phyloP scores from a whole-genome alignment of 2,329 filamentous ascomycete genomes.

The Colletotrichum filicis region DNA sequence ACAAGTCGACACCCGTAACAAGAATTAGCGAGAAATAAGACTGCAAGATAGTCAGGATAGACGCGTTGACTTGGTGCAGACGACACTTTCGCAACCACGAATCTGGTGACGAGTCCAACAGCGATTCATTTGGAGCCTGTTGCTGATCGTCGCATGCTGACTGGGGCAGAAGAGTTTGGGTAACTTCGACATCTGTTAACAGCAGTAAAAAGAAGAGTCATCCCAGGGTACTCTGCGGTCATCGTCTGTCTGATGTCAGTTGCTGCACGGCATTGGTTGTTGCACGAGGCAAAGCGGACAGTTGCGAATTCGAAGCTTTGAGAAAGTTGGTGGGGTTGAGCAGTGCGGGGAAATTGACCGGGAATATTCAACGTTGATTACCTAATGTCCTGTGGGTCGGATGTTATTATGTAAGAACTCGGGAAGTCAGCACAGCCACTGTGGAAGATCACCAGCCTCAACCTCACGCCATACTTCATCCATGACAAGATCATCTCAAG shows the following conservation, averaged over 20 bases:
- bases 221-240: neutral
- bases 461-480: neutral
- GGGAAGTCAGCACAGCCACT: neutral
- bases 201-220: neutral
- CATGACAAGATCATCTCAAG: neutral
- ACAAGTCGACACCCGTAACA: neutral
- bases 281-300: neutral
- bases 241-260: too few species aligned
- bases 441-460: neutral
- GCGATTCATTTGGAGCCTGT: neutral
- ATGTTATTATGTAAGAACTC: neutral
- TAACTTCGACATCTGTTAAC: neutral
- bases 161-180: neutral
- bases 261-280: neutral
- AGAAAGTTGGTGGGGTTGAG: neutral
- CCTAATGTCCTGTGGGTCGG: neutral
- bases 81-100: neutral
- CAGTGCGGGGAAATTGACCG: neutral
- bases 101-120: constrained; percentile 21
- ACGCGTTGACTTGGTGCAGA: constrained; percentile 11
- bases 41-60: neutral
- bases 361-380: neutral
- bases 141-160: neutral
- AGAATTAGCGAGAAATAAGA: neutral
- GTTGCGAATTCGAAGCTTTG: neutral